A percentile compares a stretch with the other conserved stretches of the same genome.
phyloP scores from a whole-genome alignment of 2,329 filamentous ascomycete genomes.

The Botryotinia globosa region DNA sequence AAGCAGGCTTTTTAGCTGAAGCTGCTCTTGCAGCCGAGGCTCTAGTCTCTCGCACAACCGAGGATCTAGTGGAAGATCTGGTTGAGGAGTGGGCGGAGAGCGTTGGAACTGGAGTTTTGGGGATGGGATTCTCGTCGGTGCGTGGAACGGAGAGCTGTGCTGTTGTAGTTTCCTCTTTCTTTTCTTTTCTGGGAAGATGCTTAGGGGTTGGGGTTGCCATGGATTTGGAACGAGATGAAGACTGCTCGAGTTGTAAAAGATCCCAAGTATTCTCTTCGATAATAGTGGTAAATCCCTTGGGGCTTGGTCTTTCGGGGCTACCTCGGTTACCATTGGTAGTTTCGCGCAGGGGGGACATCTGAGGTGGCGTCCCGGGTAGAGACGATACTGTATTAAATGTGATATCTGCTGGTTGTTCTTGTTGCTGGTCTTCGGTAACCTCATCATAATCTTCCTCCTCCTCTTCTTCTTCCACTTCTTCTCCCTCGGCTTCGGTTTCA shows the following conservation, averaged over 20 bases:
- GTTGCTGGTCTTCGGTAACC: slow-evolving; percentile 31
- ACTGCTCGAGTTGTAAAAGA: slow-evolving; percentile 39
- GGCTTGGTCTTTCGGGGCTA: slow-evolving; percentile 31
- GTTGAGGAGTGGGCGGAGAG: slow-evolving; percentile 14
- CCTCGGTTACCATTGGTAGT: slow-evolving; percentile 32
- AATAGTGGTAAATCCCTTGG: slow-evolving; percentile 46
- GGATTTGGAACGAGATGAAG: slow-evolving; percentile 38
- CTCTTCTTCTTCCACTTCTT: slow-evolving; percentile 49
- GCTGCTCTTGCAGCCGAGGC: slow-evolving; percentile 12
- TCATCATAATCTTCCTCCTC: slow-evolving; percentile 34
- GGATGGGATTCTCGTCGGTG: slow-evolving; percentile 29
- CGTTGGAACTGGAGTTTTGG: slow-evolving; percentile 26
- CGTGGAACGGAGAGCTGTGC: slow-evolving; percentile 20
- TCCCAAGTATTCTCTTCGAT: slow-evolving; percentile 50
- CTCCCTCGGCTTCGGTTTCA: slow-evolving; percentile 37
- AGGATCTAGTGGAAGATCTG: slow-evolving; percentile 5
- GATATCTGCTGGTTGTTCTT: slow-evolving; percentile 28
- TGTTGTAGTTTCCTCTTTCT: background rate
- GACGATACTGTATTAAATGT: slow-evolving; percentile 32
- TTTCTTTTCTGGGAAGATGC: slow-evolving; percentile 20
- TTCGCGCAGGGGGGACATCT: slow-evolving; percentile 47
- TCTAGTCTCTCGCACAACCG: slow-evolving; percentile 7
- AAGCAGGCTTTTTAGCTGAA: slow-evolving; percentile 20
- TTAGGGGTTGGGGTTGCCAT: slow-evolving; percentile 34
- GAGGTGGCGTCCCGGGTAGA: slow-evolving; percentile 33